Evolutionary conservation across 2,329 filamentous ascomycete species (phyloP).

Genomic region (Venturia carpophila): DNA sequence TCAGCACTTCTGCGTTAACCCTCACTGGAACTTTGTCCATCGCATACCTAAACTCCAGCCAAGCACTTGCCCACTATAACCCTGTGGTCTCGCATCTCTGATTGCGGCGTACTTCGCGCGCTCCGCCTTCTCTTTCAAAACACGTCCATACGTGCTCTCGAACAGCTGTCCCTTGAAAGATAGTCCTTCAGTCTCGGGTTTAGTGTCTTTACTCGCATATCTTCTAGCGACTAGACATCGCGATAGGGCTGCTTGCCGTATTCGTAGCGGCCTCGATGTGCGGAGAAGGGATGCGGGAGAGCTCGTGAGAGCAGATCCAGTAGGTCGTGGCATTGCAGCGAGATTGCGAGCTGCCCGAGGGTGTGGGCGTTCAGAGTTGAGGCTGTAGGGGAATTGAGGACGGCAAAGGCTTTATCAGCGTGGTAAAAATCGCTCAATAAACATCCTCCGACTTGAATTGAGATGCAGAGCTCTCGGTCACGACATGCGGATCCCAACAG

Average conservation of each 20-base stretch:
- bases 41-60: background rate
- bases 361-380: no score
- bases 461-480: background rate
- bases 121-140: slow-evolving; percentile 51
- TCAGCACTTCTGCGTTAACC: slow-evolving; percentile 22
- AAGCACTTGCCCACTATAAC: slow-evolving; percentile 15
- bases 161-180: slow-evolving; percentile 53
- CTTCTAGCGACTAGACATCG: background rate
- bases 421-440: background rate
- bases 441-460: no score
- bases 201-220: background rate
- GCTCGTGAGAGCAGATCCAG: background rate
- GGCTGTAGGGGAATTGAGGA: background rate
- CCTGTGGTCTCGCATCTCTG: slow-evolving; percentile 2
- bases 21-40: slow-evolving; percentile 22
- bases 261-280: background rate
- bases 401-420: background rate
- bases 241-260: background rate
- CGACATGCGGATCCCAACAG: background rate
- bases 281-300: background rate
- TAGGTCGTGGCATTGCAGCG: background rate
- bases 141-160: slow-evolving; percentile 51
- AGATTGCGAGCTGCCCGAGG: no score
- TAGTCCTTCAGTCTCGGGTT: background rate
- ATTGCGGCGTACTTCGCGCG: slow-evolving; percentile 43